Base-by-base conservation (phyloP, 495 filamentous ascomycete genomes). In the Glarea lozoyensis region DNA sequence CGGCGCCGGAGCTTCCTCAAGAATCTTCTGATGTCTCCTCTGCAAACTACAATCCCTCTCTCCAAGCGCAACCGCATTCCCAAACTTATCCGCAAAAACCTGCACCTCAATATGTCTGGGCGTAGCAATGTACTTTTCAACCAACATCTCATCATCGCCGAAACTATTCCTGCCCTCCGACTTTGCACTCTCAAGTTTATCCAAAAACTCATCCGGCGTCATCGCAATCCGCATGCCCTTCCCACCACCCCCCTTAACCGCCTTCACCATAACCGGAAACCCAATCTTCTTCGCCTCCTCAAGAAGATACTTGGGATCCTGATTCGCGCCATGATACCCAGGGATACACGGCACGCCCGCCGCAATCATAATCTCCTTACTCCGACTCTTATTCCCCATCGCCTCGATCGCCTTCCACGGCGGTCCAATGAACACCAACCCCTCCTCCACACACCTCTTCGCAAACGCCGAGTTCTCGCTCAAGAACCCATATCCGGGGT, bases 201-300 rank as follows among this genome's bases (percentile, higher is more conserved):
- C 75, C 27, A 79, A 66, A 53, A 98, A 97, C 46, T 90, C 88
- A 1, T 71, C 70, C 22, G 84, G 77, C 1, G 66, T 77, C 40
- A 69, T 59, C 5, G 83, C 87, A 53, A 97, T 96, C n/a, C 92
- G 73, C 92, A 99, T 99, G n/a, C 92, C 92, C 60, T 99, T 98
- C 11, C 92, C 92, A 42, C 92, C 92, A 25, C 92, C 92, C 1
- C 92, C 92, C 59, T 89, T 94, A 43, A 97, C 88, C 27, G 93
- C 94, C 67, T 99, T 99, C 31, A 99, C 75, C 12, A 99, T 73
- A 12, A 99, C 93, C 0, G 92, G 92, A 48, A 88, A 99, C 43
- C 78, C 78, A 57, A 97, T 87, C 55, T 82, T 78, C 46, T 76
- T 73, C 13, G 92, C 92, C 58, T 89, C 73, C 9, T 64, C 63